Base-by-base conservation (phyloP, 169 alveolate genomes). In the Cryptosporidium xiaoi region DNA sequence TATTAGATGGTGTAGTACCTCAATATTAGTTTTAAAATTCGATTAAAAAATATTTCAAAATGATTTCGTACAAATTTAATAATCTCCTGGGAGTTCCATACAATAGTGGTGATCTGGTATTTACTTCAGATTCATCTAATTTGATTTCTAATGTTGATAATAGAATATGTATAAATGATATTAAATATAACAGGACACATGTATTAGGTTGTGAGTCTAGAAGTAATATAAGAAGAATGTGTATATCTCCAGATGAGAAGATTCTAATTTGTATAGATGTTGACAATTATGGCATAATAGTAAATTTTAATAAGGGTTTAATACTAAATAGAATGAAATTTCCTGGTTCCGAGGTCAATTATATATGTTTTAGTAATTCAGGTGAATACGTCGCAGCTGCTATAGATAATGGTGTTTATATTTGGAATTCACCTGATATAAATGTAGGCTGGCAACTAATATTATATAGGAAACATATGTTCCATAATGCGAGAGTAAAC, bases 141-240 rank as follows among this genome's bases (percentile, higher is more conserved):
- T 77, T 94, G 34, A 58, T 94, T 64, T 93, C 94, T 29, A 96
- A 96, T 2, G 95, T 94, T 34, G 96, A 92, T 64, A 94, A 93
- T 71, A 90, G 97, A 66, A 65, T 94, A 53, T 90, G 91, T 51
- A 91, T 94, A 7, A 92, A 93, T 58, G 97, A 94, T 58, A 82
- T 94, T 64, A 85, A 71, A 64, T 83, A 90, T 36, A 93, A 92
- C 62, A 90, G 89, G 68, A 90, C 95, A 68, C 90, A 90, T 58
- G 92, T 95, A 5, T 82, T 94, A 33, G 55, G 82, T 36, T 92
- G 95, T 29, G 96, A 94, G 87, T 77, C 92, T 27, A 77, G 95
- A 40, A 83, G 92, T 60, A 92, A 94, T 50, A 66, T 94, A 56
- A 85, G 85, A 60, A 64, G 55, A 20, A 83, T 94, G 60, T 64